Percentiles rank a stretch among this genome's conserved stretches.
Conservation (phyloP, 2,329 filamentous ascomycete species). For the Aureobasidium leucospermi region DNA sequence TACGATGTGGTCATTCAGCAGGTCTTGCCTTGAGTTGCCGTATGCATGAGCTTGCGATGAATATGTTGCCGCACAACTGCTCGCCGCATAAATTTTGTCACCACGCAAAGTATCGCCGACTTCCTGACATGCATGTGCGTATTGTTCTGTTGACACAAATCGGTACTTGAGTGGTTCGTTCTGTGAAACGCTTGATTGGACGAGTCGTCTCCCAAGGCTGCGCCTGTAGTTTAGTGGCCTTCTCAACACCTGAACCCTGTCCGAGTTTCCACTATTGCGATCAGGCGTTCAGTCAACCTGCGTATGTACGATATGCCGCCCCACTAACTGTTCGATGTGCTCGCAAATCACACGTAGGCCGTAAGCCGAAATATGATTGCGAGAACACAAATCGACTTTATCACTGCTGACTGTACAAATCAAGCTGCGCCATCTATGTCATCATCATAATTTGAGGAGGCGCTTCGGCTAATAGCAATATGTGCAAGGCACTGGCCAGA, state of each 20-base stretch:
- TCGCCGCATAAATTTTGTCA: background rate
- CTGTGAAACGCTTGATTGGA: background rate
- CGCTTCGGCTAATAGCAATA: background rate
- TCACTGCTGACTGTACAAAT: background rate
- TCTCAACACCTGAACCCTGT: background rate
- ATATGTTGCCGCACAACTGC: background rate
- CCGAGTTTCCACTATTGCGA: background rate
- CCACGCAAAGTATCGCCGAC: background rate
- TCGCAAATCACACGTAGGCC: background rate
- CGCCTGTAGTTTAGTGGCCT: background rate
- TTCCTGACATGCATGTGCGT: background rate
- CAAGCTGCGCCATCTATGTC: background rate
- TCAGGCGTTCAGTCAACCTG: background rate
- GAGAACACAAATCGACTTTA: background rate
- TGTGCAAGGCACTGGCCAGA: background rate
- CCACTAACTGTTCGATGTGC: background rate
- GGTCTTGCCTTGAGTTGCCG: background rate
- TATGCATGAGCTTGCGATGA: background rate
- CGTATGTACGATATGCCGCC: background rate
- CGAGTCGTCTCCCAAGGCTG: background rate
- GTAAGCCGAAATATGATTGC: background rate
- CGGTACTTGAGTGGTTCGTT: background rate
- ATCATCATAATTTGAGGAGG: background rate
- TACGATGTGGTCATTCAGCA: background rate
- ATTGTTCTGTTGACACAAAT: background rate